Evolutionary conservation across 257 asterid species (phyloP).

Genomic region (Thymus quinquecostatus): DNA sequence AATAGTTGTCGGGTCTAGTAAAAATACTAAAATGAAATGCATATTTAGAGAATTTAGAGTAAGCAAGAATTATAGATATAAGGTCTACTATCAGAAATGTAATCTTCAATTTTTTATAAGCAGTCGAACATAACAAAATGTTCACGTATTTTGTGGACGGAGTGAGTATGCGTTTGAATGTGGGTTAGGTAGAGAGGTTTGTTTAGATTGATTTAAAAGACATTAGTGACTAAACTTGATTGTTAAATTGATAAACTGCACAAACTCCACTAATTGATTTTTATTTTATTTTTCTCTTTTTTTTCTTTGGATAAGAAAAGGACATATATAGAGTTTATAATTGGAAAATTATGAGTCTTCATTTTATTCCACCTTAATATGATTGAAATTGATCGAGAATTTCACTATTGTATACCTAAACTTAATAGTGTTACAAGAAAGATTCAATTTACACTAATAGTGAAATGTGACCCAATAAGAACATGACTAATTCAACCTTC

Average conservation of each 20-base stretch:
- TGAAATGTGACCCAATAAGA: neutral
- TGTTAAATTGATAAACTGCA: constrained; percentile 10
- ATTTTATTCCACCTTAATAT: constrained; percentile 8
- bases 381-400: constrained; percentile 8
- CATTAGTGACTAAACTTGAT: neutral
- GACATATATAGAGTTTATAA: constrained; percentile 1
- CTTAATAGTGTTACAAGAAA: neutral
- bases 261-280: constrained; percentile 10
- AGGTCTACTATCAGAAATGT: too few species aligned
- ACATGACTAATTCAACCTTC: constrained; percentile 17
- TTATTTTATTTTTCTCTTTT: neutral
- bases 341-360: constrained; percentile 19
- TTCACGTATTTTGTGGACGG: too few species aligned
- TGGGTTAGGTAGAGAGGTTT: neutral
- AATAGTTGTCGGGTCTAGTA: too few species aligned
- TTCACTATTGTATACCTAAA: constrained; percentile 10
- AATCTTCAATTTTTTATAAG: too few species aligned
- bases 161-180: neutral
- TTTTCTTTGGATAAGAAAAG: constrained; percentile 2
- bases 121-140: too few species aligned
- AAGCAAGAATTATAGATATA: too few species aligned
- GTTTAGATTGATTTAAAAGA: neutral
- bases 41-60: too few species aligned
- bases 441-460: constrained; percentile 20
- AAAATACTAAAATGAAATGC: too few species aligned